Evolutionary conservation across 2,329 filamentous ascomycete genomes (phyloP).

Genomic region (Escovopsis sp.): DNA sequence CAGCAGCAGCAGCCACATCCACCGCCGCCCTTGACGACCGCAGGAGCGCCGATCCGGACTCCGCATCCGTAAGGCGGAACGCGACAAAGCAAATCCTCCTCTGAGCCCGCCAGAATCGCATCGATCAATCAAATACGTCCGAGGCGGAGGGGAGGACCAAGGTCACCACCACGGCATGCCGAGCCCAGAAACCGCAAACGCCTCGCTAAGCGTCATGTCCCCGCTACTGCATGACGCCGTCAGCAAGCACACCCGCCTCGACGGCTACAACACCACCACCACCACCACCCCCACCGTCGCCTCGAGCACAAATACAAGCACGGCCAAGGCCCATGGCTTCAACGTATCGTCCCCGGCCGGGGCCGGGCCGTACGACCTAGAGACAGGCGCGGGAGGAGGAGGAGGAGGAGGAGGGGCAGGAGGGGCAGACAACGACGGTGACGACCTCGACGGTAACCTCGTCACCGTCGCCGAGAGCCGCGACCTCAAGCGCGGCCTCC

Average conservation of each 20-base stretch:
- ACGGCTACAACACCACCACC: neutral
- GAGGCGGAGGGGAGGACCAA: too few relatives aligned
- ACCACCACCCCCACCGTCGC: too few relatives aligned
- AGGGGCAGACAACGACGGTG: neutral
- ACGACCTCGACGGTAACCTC: slow-evolving; percentile 25
- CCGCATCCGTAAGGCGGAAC: too few relatives aligned
- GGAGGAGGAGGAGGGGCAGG: neutral
- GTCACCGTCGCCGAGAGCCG: slow-evolving; percentile 33
- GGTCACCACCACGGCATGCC: neutral
- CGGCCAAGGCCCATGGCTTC: too few relatives aligned
- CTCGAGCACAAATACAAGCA: too few relatives aligned
- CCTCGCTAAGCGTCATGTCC: neutral
- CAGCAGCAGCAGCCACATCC: too few relatives aligned
- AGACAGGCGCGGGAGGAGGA: neutral
- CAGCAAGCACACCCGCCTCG: neutral
- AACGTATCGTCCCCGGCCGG: too few relatives aligned
- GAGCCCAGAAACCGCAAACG: neutral
- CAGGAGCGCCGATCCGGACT: too few relatives aligned
- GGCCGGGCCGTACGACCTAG: neutral
- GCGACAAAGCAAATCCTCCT: too few relatives aligned
- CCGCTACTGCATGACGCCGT: neutral
- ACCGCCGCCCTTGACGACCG: too few relatives aligned
- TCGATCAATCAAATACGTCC: too few relatives aligned
- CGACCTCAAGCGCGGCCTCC: slow-evolving; percentile 27
- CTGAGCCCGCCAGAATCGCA: too few relatives aligned